A percentile compares a stretch with the other conserved stretches of the same genome.
These are phyloP conservation scores for Taxawa tesnikishii DNA, from an alignment of 2,329 filamentous ascomycete genomes.

Conservation along the genomic window DNA sequence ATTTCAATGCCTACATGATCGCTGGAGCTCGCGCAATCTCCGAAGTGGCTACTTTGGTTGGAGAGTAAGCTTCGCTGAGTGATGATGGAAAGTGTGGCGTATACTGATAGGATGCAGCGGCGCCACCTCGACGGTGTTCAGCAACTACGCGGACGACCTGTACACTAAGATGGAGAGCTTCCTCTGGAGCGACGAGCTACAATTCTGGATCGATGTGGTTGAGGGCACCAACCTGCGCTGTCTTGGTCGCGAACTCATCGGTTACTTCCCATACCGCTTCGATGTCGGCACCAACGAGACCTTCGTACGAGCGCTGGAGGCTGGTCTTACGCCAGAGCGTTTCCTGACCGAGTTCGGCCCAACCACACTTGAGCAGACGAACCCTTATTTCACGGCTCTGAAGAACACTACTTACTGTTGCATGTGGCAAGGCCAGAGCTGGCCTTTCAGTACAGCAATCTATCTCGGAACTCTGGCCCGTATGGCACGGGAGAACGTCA, in stretches of 20 bases:
- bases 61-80: conserved; percentile 4
- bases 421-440: conserved; percentile 34
- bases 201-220: conserved; percentile 29
- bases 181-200: conserved; percentile 25
- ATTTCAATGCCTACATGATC: conserved; percentile 32
- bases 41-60: conserved; percentile 22
- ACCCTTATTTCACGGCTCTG: conserved; percentile 26
- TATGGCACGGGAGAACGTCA: conserved; percentile 20
- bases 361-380: conserved; percentile 29
- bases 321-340: conserved; percentile 22
- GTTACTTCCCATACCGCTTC: conserved; percentile 30
- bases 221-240: conserved; percentile 23
- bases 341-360: conserved; percentile 28
- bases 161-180: conserved; percentile 22
- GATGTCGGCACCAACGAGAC: conserved; percentile 25
- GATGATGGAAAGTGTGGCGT: not conserved
- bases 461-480: conserved; percentile 28
- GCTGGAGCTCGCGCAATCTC: conserved; percentile 29
- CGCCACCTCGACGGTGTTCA: conserved; percentile 19
- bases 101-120: conserved; percentile 10
- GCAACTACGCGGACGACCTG: conserved; percentile 20
- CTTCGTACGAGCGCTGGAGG: conserved; percentile 14
- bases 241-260: conserved; percentile 28
- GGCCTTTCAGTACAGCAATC: conserved; percentile 32
- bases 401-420: conserved; percentile 23